Base-by-base conservation (phyloP, 2,329 filamentous ascomycete genomes). In the Sporothrix protearum region DNA sequence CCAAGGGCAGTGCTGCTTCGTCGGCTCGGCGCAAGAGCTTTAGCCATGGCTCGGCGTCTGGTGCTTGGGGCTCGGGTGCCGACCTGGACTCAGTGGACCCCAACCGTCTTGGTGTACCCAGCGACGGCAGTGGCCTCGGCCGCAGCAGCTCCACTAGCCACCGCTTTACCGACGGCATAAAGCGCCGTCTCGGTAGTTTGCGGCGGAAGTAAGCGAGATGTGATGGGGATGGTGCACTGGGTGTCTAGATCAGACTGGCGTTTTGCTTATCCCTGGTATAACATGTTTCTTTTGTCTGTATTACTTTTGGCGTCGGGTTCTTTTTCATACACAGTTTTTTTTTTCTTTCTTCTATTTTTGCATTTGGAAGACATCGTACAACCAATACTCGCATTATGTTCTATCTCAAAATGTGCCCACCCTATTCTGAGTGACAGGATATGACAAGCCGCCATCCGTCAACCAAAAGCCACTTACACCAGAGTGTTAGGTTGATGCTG, bases 151-250 rank as follows among this genome's bases (percentile, higher is more conserved):
- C 81, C 0, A 82, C 82, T 0, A 81, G 84, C 39, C 82, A 82
- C 72, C 79, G 80, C 39, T 69, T 88, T 8, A 80, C 83, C 14
- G 84, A 87, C 36, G 86, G 85, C 1, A 75, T 89, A 55, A 88
- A 85, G 80, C 80, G 82, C 55, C 82, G 86, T 19, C 82, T 88
- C 69, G 86, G 85, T 33, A 87, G 84, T 75, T 76, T 89, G 69
- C 81, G 85, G 61, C 80, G 81, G 69, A 85, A 82, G 79, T 83
- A 81, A 74, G 1, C 7, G 7, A 9, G n/a, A 25, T n/a, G 14
- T 5, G 12, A n/a, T 1, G 14, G 19, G 3, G 6, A 8, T 57
- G 28, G 10, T 5, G 14, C 16, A 57, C 9, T 63, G 25, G 33
- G 42, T 3, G 33, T 12, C 16, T 53, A 36, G 51, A 45, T 45